A percentile compares a stretch with the other conserved stretches of the same genome.
phyloP scores from a whole-genome alignment of 2,329 filamentous ascomycete genomes.

The Arthrinium phaeospermum region DNA sequence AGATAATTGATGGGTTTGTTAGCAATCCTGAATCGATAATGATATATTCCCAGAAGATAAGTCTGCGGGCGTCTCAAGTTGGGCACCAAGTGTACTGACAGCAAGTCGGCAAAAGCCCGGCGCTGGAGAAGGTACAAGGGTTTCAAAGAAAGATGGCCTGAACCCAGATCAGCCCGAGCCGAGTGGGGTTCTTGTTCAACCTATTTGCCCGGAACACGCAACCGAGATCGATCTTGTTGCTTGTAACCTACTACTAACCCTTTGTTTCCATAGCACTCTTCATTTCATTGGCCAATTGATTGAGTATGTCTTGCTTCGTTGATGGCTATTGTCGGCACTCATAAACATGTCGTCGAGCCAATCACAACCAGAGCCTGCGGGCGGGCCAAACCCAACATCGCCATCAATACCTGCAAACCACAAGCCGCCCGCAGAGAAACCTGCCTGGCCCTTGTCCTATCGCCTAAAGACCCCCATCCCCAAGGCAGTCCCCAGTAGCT shows the following conservation, averaged over 20 bases:
- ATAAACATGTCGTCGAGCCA: neutral
- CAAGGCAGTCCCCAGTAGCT: neutral
- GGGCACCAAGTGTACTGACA: neutral
- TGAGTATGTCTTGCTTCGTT: neutral
- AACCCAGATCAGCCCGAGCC: neutral
- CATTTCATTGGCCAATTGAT: neutral
- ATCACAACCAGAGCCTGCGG: neutral
- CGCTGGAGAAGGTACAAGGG: neutral
- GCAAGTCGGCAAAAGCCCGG: neutral
- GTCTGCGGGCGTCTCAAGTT: neutral
- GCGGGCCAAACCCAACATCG: neutral
- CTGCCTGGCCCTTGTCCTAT: constrained; percentile 9
- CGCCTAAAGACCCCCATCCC: constrained; percentile 8
- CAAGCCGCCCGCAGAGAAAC: neutral
- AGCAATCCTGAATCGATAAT: too few relatives aligned
- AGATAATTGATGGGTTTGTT: neutral
- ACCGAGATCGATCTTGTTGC: neutral
- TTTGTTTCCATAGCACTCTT: neutral
- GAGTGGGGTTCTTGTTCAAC: neutral
- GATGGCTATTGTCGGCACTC: neutral
- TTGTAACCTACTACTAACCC: neutral
- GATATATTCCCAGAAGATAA: too few relatives aligned
- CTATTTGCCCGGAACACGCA: neutral
- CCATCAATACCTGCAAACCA: neutral
- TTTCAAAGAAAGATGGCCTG: neutral